Base-by-base conservation (phyloP, 257 asterid genomes). In the Perilla frutescens region DNA sequence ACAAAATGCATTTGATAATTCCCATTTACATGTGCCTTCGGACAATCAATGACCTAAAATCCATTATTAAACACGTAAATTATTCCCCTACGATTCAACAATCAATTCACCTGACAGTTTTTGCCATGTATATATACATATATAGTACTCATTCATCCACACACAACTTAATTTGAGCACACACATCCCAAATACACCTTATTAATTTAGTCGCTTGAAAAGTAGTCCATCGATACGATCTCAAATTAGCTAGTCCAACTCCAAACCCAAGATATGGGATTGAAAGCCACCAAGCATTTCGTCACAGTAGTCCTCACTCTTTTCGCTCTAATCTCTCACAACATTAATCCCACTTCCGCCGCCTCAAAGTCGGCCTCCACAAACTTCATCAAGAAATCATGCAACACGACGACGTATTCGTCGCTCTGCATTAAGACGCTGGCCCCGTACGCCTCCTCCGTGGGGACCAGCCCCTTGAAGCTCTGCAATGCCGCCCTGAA, bases 401-500 rank as follows among this genome's bases (percentile, higher is more conserved):
- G 97, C 87, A 77, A 48, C 10, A 57, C 71, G 49, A 82, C 95
- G 41, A 86, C 91, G 10, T 87, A 91, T 26, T 78, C 92, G 0
- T 7, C 74, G 0, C 82, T 82, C 8, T 91, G 97, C 85, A 10
- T 53, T 34, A 82, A 78, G 68, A 75, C 90, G 43, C 91, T 91
- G 8, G 6, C 36, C n/a, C 95, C 96, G 1, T 86, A 74, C 50
- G 95, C 96, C 7, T 41, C 87, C 0, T 8, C 77, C 6, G 88
- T 87, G 34, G 77, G 80, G 49, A 73, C 82, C 66, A 84, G 68
- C 76, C 50, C 84, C 14, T 9, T 83, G 11, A 78, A 70, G 70
- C 87, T 91, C 1, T 86, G 94, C 86, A 78, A 63, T 20, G 71
- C 86, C 6, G 91, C 96, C 5, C 87, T 91, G 7, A 72, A 69